A percentile compares a stretch with the other conserved stretches of the same genome.
Conservation (phyloP, 169 alveolate species). For the Plasmodium relictum region DNA sequence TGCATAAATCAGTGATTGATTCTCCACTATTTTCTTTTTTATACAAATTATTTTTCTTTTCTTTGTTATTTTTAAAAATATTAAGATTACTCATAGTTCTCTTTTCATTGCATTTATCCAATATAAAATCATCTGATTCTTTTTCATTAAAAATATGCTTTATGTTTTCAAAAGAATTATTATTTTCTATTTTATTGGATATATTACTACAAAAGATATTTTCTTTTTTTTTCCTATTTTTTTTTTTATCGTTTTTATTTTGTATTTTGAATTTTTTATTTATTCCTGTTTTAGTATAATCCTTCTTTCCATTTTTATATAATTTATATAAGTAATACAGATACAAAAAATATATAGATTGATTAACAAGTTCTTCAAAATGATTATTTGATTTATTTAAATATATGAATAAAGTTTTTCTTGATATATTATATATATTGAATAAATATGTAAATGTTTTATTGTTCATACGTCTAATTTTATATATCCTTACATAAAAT, state of each 20-base stretch:
- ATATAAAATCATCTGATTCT: not conserved
- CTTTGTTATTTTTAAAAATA: not conserved
- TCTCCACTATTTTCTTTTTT: not conserved
- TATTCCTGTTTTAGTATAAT: not conserved
- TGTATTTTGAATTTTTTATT: not conserved
- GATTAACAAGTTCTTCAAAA: slow-evolving; percentile 38
- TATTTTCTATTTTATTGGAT: slow-evolving; percentile 11
- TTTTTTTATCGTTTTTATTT: not conserved
- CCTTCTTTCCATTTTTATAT: not conserved
- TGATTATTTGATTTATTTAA: slow-evolving; percentile 5
- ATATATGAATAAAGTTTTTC: slow-evolving; percentile 27
- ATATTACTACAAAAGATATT: not conserved
- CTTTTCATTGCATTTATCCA: not conserved
- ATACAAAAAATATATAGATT: slow-evolving; percentile 31
- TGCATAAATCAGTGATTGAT: no score
- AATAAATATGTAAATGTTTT: not conserved
- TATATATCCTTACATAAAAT: slow-evolving; percentile 16
- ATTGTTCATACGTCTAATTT: not conserved
- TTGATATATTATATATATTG: slow-evolving; percentile 1
- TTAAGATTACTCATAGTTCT: not conserved
- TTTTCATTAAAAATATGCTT: not conserved
- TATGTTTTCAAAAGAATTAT: not conserved
- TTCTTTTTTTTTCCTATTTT: slow-evolving; percentile 15
- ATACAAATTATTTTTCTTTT: not conserved
- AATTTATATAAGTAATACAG: slow-evolving; percentile 27